Base-by-base conservation (phyloP, 2,329 filamentous ascomycete genomes). In the Fusarium continuum region DNA sequence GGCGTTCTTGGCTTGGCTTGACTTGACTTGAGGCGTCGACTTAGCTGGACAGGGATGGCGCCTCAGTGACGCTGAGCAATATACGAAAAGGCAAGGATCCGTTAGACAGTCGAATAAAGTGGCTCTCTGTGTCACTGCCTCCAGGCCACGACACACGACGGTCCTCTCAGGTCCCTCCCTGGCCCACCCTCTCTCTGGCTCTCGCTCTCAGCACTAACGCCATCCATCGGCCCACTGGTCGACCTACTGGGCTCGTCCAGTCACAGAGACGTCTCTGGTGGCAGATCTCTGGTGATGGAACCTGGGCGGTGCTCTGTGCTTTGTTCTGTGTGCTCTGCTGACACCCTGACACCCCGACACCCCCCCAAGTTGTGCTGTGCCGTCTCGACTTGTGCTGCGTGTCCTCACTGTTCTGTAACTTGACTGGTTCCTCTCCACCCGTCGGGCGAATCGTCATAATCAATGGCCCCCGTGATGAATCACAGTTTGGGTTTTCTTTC, bases 21-120 rank as follows among this genome's bases (percentile, higher is more conserved):
- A 72, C 68, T 70, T 71, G 67, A 65, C 49, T 58, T 49, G 55
- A 47, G 67, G 64, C 60, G 70, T 71, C 67, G 56, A 68, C 26
- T 73, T 71, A 71, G 53, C 62, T 58, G 35, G 23, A 58, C 73
- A 74, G 67, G 73, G 74, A 73, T 74, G 67, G 67, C 63, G 57
- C 44, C 58, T 75, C 75, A 75, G 78, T 79, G 78, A 79, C 75
- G 78, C 77, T 75, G 77, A 73, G 78, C 76, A 81, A 82, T 80
- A 81, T 81, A 80, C 80, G 78, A 80, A 60, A 75, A 69, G 74
- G 74, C 76, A 77, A 76, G 78, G 76, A 77, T 70, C 57, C 53
- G 78, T 73, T 63, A 63, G 76, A 80, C 80, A 81, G 75, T 73
- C 55, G 77, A 76, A 77, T 78, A 76, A 78, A 77, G 74, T 78